A percentile compares a stretch with the other conserved stretches of the same genome.
These are phyloP conservation scores for Nakaseomyces uthaithaninus DNA, from an alignment of 1,139 yeast genomes.

Conservation along the genomic window DNA sequence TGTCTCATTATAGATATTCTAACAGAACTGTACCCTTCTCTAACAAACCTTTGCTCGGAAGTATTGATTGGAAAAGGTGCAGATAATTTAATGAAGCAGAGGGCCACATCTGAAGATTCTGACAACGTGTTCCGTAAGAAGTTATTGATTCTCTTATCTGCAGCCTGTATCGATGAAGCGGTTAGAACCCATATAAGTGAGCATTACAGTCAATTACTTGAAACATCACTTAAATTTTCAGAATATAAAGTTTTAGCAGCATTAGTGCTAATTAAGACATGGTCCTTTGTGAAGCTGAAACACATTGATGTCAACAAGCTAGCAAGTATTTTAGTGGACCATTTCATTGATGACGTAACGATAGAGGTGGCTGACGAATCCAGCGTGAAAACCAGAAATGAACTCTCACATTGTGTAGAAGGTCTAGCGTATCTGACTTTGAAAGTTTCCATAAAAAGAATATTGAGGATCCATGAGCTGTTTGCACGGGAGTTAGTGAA, in stretches of 20 bases:
- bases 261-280: constrained; percentile 28
- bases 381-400: constrained; percentile 12
- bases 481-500: constrained; percentile 16
- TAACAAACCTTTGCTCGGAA: constrained; percentile 25
- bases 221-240: constrained; percentile 17
- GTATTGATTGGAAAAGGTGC: constrained; percentile 24
- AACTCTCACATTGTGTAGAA: constrained; percentile 18
- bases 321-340: constrained; percentile 16
- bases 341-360: constrained; percentile 5
- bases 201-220: constrained; percentile 21
- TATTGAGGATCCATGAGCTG: constrained; percentile 17
- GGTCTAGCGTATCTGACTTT: constrained; percentile 30
- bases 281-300: constrained; percentile 29
- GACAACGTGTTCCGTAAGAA: constrained; percentile 17
- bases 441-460: constrained; percentile 22
- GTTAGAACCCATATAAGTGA: constrained; percentile 27
- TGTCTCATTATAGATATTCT: constrained; percentile 19
- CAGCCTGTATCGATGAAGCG: constrained; percentile 30
- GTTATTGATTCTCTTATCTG: constrained; percentile 21
- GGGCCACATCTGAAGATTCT: constrained; percentile 12
- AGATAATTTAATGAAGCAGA: constrained; percentile 18
- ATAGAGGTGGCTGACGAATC: constrained; percentile 8
- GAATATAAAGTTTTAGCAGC: constrained; percentile 20
- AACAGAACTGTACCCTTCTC: constrained; percentile 26
- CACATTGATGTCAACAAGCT: constrained; percentile 19